These are phyloP conservation scores for Sphagnum contortum DNA, from an alignment of 225 moss, liverwort and hornwort genomes.

Conservation along the genomic window DNA sequence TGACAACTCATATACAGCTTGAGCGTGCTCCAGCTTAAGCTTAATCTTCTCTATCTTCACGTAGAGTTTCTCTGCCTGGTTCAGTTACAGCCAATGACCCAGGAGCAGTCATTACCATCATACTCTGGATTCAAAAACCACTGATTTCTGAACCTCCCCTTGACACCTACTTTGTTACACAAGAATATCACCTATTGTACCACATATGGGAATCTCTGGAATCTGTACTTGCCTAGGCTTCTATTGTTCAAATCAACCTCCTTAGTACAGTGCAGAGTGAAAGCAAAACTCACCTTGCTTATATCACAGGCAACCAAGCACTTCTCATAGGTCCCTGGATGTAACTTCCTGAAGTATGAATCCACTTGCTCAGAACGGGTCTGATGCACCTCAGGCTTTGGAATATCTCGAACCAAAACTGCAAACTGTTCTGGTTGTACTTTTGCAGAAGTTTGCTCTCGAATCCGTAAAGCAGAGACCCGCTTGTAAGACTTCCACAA, in stretches of 20 bases:
- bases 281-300: slow-evolving; percentile 22
- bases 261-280: too few species aligned
- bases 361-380: slow-evolving; percentile 44
- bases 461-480: slow-evolving; percentile 37
- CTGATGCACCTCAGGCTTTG: slow-evolving; percentile 40
- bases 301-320: slow-evolving; percentile 24
- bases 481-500: slow-evolving; percentile 54
- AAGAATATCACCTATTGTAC: too few species aligned
- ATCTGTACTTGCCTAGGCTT: too few species aligned
- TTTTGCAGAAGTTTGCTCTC: slow-evolving; percentile 13
- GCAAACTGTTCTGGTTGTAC: slow-evolving; percentile 69
- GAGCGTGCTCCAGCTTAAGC: slow-evolving; percentile 47
- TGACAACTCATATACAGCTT: slow-evolving; percentile 49
- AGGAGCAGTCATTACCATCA: too few species aligned
- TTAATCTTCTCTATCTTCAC: slow-evolving; percentile 40
- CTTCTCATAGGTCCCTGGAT: slow-evolving; percentile 55
- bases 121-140: too few species aligned
- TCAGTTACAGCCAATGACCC: background rate
- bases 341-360: slow-evolving; percentile 45
- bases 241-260: too few species aligned
- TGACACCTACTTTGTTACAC: too few species aligned
- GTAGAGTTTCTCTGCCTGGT: slow-evolving; percentile 51
- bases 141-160: too few species aligned
- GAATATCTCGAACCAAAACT: slow-evolving; percentile 72
- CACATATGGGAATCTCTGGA: too few species aligned